These are phyloP conservation scores for Talaromyces sp. DNA, from an alignment of 2,329 filamentous ascomycete genomes.

Conservation along the genomic window DNA sequence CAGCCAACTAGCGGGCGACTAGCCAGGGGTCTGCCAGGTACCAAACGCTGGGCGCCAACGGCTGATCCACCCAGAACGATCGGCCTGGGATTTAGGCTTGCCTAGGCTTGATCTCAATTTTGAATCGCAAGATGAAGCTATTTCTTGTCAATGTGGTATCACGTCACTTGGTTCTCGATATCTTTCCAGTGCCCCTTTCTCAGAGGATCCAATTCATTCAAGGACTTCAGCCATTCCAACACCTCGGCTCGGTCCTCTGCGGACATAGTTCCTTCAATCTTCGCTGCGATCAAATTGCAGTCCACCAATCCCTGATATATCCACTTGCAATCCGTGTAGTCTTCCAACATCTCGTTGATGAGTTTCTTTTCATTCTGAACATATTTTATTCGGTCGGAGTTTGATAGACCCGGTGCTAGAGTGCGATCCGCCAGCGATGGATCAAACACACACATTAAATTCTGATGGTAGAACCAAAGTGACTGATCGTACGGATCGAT, in stretches of 20 bases:
- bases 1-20: not conserved
- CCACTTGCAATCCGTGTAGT: slow-evolving; percentile 74
- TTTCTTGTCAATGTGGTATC: not conserved
- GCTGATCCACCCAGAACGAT: slow-evolving; percentile 3
- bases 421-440: slow-evolving; percentile 50
- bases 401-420: slow-evolving; percentile 63
- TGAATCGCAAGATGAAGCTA: not conserved
- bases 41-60: not conserved
- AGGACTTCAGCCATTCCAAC: slow-evolving; percentile 58
- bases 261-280: slow-evolving; percentile 47
- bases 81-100: not conserved
- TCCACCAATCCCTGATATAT: slow-evolving; percentile 83
- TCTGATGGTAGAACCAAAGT: slow-evolving; percentile 95
- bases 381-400: slow-evolving; percentile 62
- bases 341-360: slow-evolving; percentile 64
- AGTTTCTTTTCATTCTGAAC: slow-evolving; percentile 69
- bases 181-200: slow-evolving; percentile 73
- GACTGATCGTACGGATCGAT: slow-evolving; percentile 94
- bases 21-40: slow-evolving; percentile 3
- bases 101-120: not conserved
- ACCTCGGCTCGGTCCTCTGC: slow-evolving; percentile 48
- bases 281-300: slow-evolving; percentile 61
- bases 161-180: slow-evolving; percentile 46
- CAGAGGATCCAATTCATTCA: slow-evolving; percentile 70
- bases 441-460: slow-evolving; percentile 68